Base-by-base conservation (phyloP, 169 alveolate genomes). In the Cryptosporidium parvum region DNA sequence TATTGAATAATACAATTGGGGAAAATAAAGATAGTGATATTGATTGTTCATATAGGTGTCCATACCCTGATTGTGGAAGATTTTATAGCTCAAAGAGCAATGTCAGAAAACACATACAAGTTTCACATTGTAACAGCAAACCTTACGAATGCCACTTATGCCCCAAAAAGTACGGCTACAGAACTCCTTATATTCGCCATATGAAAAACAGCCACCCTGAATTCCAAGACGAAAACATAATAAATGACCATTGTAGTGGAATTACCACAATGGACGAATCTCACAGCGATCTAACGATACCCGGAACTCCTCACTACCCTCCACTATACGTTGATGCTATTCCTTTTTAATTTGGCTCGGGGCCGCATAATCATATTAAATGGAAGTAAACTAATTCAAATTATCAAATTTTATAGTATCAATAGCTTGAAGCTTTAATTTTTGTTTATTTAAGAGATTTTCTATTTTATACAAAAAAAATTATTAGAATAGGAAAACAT, bases 271-370 rank as follows among this genome's bases (percentile, higher is more conserved):
- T 80, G 75, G 89, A 80, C 53, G 89, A 80, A 62, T 65, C 89
- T 39, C 89, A 80, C 65, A 80, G 89, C 48, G 89, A 80, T 48
- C 65, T 80, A 44, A 80, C 89, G 42, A 80, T 80, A 14, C 75
- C 89, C 35, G 75, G 89, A 62, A 80, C 89, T 48, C 89, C 89
- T 9, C 89, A 80, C 65, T 80, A 80, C 45, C 89, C 80, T 59
- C 89, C 89, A 18, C 75, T 80, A 61, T 80, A 80, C 39, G 89
- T 80, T 80, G 89, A 80, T 80, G 89, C 89, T 80, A 80, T 80
- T 42, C 89, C 89, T 62, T 80, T 80, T 65, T 80, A 80, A 48
- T 80, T 80, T 65, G 42, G n/a, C 89, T 59, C 65, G 29, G 39
- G 44, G 48, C 53, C 26, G 23, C 44, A 48, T 26, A 37, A 21